These are phyloP conservation scores for Dalbergia cultrata DNA, from an alignment of 306 rosid species.

Conservation along the genomic window DNA sequence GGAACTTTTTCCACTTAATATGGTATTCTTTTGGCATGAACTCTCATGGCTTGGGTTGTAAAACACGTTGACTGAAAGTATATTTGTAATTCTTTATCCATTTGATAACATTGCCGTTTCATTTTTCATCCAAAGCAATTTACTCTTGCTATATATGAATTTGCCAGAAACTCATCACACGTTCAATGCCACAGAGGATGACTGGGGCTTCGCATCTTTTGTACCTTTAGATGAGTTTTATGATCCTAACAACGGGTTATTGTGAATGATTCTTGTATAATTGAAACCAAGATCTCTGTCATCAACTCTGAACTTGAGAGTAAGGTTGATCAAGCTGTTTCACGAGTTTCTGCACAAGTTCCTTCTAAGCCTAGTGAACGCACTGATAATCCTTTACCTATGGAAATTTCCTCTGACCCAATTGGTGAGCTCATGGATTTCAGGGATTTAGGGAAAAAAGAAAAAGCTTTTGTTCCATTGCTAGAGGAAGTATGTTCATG, in stretches of 20 bases:
- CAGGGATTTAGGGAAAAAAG: no score
- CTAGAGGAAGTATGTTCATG: no score
- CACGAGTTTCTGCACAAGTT: no score
- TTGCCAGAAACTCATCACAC: constrained; percentile 59
- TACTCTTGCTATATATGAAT: constrained; percentile 32
- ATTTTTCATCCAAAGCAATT: neutral
- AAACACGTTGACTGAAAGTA: neutral
- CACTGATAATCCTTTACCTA: neutral
- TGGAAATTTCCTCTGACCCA: no score
- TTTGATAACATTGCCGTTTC: neutral
- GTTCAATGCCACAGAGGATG: constrained; percentile 56
- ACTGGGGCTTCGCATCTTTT: constrained; percentile 73
- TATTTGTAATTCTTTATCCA: neutral
- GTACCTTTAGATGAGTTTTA: constrained; percentile 64
- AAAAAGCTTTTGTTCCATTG: no score
- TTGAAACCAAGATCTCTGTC: no score
- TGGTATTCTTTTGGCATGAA: neutral
- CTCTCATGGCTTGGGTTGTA: neutral
- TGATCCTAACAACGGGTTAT: constrained; percentile 46
- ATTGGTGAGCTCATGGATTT: no score
- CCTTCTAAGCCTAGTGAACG: neutral
- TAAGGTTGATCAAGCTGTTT: no score
- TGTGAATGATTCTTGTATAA: no score
- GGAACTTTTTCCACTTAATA: neutral
- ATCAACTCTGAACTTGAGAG: no score